Percentiles rank a stretch among this genome's conserved stretches.
Evolutionary conservation across 1,284 basidiomycete genomes (phyloP).

Genomic region (Tetrapyrgos nigripes): DNA sequence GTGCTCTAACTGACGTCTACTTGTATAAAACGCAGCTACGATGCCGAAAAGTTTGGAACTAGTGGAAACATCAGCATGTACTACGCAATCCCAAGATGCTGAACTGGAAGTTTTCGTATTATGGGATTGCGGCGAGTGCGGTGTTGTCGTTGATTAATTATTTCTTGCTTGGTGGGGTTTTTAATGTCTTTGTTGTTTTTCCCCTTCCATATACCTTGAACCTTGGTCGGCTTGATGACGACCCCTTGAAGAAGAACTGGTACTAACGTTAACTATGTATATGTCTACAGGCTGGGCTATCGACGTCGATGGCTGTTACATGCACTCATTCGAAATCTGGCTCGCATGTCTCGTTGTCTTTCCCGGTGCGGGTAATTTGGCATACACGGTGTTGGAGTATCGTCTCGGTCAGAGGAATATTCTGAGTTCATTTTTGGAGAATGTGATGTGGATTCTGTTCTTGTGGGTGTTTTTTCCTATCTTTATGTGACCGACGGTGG

Average conservation of each 20-base stretch:
- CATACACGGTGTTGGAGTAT: constrained; percentile 77
- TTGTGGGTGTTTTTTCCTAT: constrained; percentile 59
- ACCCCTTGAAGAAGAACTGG: background rate
- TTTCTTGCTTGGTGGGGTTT: constrained; percentile 60
- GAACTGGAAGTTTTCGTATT: constrained; percentile 74
- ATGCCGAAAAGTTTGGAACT: constrained; percentile 64
- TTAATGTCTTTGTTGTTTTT: no score
- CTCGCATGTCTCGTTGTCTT: constrained; percentile 81
- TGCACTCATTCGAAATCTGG: constrained; percentile 79
- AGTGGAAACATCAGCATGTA: constrained; percentile 81
- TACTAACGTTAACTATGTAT: background rate
- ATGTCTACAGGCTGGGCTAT: constrained; percentile 52
- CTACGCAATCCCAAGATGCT: no score
- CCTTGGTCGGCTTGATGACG: no score
- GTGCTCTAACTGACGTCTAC: background rate
- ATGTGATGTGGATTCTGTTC: constrained; percentile 80
- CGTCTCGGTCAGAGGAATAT: constrained; percentile 71
- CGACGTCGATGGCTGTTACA: constrained; percentile 71
- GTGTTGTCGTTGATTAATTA: constrained; percentile 75
- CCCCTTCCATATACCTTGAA: no score
- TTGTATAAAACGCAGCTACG: constrained; percentile 63
- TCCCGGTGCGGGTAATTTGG: constrained; percentile 74
- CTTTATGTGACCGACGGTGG: constrained; percentile 5
- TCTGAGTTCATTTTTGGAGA: constrained; percentile 62
- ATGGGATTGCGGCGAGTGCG: constrained; percentile 60